A percentile compares a stretch with the other conserved stretches of the same genome.
Conservation (phyloP, 2,329 filamentous ascomycete genomes). For the Diaporthe caulivora region DNA sequence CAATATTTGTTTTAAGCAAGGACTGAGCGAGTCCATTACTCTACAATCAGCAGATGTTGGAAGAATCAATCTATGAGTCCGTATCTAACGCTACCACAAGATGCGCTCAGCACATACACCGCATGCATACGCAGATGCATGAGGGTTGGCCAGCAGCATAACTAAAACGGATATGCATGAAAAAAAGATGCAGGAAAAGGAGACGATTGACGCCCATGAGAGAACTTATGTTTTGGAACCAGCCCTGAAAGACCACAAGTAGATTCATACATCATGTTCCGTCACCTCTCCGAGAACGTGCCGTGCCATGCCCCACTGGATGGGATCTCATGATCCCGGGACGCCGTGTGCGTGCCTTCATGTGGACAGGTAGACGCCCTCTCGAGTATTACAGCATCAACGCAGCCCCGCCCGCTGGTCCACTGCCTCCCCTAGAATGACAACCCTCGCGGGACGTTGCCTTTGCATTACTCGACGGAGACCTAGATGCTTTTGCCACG, state of each 20-base stretch:
- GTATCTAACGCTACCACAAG: constrained; percentile 23
- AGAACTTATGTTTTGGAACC: constrained; percentile 2
- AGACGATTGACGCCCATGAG: constrained; percentile 6
- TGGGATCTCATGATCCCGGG: constrained; percentile 9
- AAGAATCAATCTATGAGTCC: constrained; percentile 18
- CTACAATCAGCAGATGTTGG: too few species aligned
- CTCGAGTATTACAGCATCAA: constrained; percentile 25
- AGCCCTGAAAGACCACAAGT: constrained; percentile 23
- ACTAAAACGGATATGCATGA: constrained; percentile 27
- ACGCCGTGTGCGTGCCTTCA: not conserved
- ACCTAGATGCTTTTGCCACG: not conserved
- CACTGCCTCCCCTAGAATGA: constrained; percentile 5
- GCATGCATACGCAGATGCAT: not conserved
- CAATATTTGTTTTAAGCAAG: not conserved
- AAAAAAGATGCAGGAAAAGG: constrained; percentile 7
- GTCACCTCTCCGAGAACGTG: constrained; percentile 1
- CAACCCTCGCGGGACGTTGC: constrained; percentile 4
- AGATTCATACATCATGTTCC: constrained; percentile 15
- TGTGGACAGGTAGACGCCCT: constrained; percentile 12
- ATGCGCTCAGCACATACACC: not conserved
- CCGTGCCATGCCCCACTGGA: not conserved
- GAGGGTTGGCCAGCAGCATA: constrained; percentile 2
- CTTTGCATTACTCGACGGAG: constrained; percentile 5
- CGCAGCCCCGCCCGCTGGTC: not conserved
- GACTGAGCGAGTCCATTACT: not conserved